A percentile compares a stretch with the other conserved stretches of the same genome.
phyloP scores from a whole-genome alignment of 441 rosid species.

The Eruca vesicaria region DNA sequence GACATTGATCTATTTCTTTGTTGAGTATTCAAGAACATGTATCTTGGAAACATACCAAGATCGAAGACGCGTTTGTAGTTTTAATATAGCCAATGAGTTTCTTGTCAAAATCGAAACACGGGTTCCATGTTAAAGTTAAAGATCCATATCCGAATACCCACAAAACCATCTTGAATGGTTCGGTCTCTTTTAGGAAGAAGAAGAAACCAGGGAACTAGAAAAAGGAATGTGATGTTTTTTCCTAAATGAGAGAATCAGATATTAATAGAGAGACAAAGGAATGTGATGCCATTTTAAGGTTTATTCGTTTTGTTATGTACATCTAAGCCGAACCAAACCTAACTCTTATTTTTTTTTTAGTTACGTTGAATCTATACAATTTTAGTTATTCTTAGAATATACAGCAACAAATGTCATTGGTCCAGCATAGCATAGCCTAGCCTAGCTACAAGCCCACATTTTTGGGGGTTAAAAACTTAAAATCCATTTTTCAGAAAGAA shows the following conservation, averaged over 20 bases:
- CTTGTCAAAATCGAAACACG: conserved; percentile 86
- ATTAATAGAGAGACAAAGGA: conserved; percentile 5
- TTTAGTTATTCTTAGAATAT: background rate
- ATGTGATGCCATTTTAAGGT: no score
- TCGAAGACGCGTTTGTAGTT: conserved; percentile 85
- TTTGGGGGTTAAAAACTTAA: background rate
- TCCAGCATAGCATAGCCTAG: background rate
- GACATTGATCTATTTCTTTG: background rate
- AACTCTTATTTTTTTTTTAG: no score
- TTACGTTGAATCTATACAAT: background rate
- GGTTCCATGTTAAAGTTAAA: conserved; percentile 94
- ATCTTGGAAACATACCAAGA: conserved; percentile 53
- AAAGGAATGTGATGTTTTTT: background rate
- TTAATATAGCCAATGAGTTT: conserved; percentile 72
- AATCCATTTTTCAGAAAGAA: no score
- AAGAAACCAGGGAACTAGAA: background rate
- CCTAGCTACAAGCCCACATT: background rate
- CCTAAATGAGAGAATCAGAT: background rate
- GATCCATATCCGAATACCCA: conserved; percentile 98
- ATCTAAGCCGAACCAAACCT: no score
- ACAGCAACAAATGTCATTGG: background rate
- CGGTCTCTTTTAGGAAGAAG: background rate
- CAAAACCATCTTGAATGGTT: conserved; percentile 51
- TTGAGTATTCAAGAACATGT: background rate
- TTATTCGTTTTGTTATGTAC: no score